Percentiles rank a stretch among this genome's conserved stretches.
Evolutionary conservation across 257 asterid genomes (phyloP).

Genomic region (Paraleonurus japonicus): DNA sequence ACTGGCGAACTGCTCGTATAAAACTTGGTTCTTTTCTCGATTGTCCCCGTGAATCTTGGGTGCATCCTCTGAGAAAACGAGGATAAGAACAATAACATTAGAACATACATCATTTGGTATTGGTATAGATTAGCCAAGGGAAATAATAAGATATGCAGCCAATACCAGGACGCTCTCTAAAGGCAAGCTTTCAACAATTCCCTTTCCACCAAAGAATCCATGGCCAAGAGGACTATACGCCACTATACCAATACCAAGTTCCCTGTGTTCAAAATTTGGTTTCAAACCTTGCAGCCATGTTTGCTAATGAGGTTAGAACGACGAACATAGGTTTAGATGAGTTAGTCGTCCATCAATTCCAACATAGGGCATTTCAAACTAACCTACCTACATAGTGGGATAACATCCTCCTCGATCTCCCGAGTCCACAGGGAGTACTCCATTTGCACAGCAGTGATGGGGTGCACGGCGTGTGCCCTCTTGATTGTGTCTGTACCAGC

Average conservation of each 20-base stretch:
- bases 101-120: neutral
- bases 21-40: conserved; percentile 45
- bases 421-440: conserved; percentile 64
- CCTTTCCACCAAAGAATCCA: conserved; percentile 61
- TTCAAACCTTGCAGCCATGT: no score
- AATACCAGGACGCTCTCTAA: conserved; percentile 42
- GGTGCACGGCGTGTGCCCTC: conserved; percentile 63
- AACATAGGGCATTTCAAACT: neutral
- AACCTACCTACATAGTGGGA: conserved; percentile 62
- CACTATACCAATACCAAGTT: conserved; percentile 51
- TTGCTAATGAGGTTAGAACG: no score
- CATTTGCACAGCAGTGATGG: conserved; percentile 54
- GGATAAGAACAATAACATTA: neutral
- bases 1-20: conserved; percentile 32
- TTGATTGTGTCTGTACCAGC: conserved; percentile 50
- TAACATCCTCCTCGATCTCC: conserved; percentile 47
- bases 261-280: conserved; percentile 23
- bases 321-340: no score
- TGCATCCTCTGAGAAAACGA: conserved; percentile 23
- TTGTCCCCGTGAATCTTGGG: conserved; percentile 46
- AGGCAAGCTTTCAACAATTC: conserved; percentile 37
- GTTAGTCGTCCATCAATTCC: no score
- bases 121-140: no score
- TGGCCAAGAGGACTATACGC: conserved; percentile 57
- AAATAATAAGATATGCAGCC: no score